Base-by-base conservation (phyloP, 225 moss, liverwort and hornwort species). In the Marchantia polymorpha region DNA sequence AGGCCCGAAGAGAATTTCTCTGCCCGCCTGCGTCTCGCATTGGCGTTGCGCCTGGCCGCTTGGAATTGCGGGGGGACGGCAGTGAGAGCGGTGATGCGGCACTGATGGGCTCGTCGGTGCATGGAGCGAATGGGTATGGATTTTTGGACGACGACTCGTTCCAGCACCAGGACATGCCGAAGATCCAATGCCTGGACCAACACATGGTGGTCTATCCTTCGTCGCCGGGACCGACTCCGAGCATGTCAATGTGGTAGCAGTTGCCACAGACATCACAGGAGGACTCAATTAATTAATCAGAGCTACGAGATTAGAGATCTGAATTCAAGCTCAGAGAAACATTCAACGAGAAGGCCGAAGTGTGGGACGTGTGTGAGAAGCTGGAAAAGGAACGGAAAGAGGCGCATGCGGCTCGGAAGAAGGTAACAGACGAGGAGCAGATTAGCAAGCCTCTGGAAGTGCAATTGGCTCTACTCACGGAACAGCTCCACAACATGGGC, bases 341-440 rank as follows among this genome's bases (percentile, higher is more conserved):
- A 10, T 83, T 83, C 19, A 86, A 83, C n/a, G 83, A 86, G 52
- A 86, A 83, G 14, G 77, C 78, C 26, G 74, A 83, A 55, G 74
- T 86, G 39, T 83, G 83, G 30, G 78, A 83, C 49, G 58, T 83
- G 56, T 83, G 83, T 64, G 81, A 75, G 74, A 78, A 73, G 12
- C 66, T 86, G 14, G 86, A 81, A 52, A 86, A 81, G 72, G 86
- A 86, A 61, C 78, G n/a, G n/a, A n/a, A 74, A 60, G 77, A 81
- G 69, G 61, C 80, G 8, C 72, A 56, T 22, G 78, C 74, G 15
- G 52, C 64, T 15, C 17, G 70, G 73, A 81, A 29, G 61, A 53
- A 80, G 64, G 60, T 39, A 49, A 74, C 63, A 78, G 31, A 77
- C 23, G 76, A 80, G 23, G 55, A 67, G 12, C 9, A 16, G 10